Base-by-base conservation (phyloP, 2,329 filamentous ascomycete genomes). In the Didymosphaeria variabile region DNA sequence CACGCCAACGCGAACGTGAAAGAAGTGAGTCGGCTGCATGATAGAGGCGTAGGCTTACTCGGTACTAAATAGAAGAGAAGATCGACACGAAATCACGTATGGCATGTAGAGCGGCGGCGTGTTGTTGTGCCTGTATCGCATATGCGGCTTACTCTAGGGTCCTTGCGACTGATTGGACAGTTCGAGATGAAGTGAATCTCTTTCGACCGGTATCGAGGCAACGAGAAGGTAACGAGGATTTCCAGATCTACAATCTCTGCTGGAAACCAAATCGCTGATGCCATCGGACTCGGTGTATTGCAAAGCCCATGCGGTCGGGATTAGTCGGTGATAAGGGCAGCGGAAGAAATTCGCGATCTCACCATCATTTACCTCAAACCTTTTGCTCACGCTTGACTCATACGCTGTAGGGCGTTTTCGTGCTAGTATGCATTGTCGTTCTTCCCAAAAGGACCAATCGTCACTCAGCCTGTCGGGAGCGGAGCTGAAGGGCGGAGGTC, bases 351-450 rank as follows among this genome's bases (percentile, higher is more conserved):
- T 38, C 52, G 32, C 23, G 10, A 46, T 34, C 13, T 15, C 6
- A 10, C 31, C 31, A 9, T 23, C 9, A 23, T 17, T 51, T 38
- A 3, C 19, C 38, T 19, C 31, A 26, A 17, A 26, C 47, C 19
- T 44, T 36, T 12, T 12, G 7, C 17, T 17, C 17, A 21, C 52
- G 26, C n/a, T 44, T 31, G 52, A 55, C 17, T 31, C 36, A 29
- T 32, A 10, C 26, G n/a, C 8, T 45, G 46, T 57, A 57, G 47
- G 50, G 55, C 26, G 55, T 50, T 52, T 51, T 47, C 13, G 55
- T 21, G 49, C 40, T 17, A 50, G n/a, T 29, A 34, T 38, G 21
- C 23, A 10, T n/a, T 34, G n/a, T 36, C n/a, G 29, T 46, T 15
- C 42, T 9, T 29, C 38, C 29, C 13, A 13, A n/a, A 46, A 47